Conservation (phyloP, 2,329 filamentous ascomycete species). For the Colletotrichum sp. region DNA sequence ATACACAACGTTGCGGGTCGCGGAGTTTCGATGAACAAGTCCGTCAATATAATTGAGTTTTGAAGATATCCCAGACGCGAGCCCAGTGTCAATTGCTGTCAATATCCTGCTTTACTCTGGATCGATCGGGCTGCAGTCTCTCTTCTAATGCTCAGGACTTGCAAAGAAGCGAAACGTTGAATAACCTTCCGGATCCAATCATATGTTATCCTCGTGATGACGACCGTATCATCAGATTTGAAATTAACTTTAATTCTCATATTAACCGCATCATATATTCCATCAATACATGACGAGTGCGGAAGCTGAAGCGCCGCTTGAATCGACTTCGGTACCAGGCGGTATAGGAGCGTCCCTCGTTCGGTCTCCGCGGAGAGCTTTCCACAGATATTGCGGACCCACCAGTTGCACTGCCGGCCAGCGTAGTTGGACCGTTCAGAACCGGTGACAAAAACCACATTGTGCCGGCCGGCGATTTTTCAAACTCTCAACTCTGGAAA, state of each 20-base stretch:
- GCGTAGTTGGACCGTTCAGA: neutral
- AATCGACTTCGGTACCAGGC: neutral
- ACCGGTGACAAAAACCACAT: neutral
- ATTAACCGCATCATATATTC: accelerated
- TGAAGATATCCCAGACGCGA: accelerated
- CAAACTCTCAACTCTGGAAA: too few species aligned
- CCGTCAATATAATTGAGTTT: neutral
- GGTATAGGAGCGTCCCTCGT: accelerated
- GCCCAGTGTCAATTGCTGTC: neutral
- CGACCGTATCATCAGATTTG: accelerated
- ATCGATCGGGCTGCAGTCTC: neutral
- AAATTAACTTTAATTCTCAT: neutral
- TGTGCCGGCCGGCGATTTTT: neutral
- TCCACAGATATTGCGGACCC: neutral
- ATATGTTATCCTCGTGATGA: accelerated
- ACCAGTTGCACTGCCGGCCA: neutral
- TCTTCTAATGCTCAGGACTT: neutral
- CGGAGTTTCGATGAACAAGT: accelerated
- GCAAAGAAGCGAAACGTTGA: neutral
- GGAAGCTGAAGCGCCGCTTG: neutral
- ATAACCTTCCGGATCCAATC: accelerated
- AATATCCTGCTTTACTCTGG: accelerated
- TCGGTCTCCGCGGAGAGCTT: neutral
- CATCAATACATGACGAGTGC: accelerated
- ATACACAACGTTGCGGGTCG: neutral